These are phyloP conservation scores for Annulohypoxylon bovei DNA, from an alignment of 495 filamentous ascomycete genomes.

Conservation along the genomic window DNA sequence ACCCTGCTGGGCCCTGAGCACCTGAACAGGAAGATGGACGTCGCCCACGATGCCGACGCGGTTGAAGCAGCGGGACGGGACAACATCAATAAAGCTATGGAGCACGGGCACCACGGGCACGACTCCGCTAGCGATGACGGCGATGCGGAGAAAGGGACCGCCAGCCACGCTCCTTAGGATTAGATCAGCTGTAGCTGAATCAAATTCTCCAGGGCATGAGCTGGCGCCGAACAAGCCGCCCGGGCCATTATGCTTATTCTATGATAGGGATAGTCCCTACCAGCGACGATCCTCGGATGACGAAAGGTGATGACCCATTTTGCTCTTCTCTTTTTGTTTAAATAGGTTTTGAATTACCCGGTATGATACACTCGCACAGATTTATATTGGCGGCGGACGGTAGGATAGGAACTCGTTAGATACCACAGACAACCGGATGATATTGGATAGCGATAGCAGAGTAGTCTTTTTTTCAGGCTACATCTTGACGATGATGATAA, in stretches of 20 bases:
- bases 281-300: neutral
- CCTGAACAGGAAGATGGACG: conserved; percentile 70
- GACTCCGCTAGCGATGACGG: conserved; percentile 36
- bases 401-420: conserved; percentile 15
- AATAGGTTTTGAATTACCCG: conserved; percentile 3
- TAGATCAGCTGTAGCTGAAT: neutral
- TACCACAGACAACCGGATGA: conserved; percentile 21
- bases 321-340: neutral
- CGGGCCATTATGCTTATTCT: neutral
- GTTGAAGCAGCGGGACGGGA: conserved; percentile 61
- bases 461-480: conserved; percentile 11
- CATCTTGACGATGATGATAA: conserved; percentile 15
- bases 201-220: neutral
- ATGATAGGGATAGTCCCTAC: neutral
- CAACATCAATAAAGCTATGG: conserved; percentile 37
- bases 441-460: conserved; percentile 12
- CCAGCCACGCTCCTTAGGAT: conserved; percentile 27
- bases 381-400: conserved; percentile 1
- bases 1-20: conserved; percentile 83
- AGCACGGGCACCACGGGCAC: conserved; percentile 4
- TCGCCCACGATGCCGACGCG: conserved; percentile 72
- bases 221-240: neutral
- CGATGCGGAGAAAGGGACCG: conserved; percentile 42
- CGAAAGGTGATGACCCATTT: neutral
- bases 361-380: neutral